These are phyloP conservation scores for Didymosphaeria variabile DNA, from an alignment of 2,329 filamentous ascomycete genomes.

Conservation along the genomic window DNA sequence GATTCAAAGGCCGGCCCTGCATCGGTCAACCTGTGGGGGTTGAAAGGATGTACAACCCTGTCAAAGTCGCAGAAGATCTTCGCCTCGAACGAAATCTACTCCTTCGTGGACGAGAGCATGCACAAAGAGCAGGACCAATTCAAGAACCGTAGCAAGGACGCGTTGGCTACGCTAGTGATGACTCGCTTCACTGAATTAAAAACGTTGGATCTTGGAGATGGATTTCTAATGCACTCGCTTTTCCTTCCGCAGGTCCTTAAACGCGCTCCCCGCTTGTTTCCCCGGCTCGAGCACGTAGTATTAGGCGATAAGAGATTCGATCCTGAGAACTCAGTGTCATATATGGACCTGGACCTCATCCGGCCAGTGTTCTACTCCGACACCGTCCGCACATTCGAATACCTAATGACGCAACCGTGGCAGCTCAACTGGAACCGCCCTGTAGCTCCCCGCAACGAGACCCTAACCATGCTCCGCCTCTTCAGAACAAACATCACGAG, in stretches of 20 bases:
- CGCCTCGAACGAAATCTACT: slow-evolving; percentile 32
- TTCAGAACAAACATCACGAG: slow-evolving; percentile 36
- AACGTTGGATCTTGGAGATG: slow-evolving; percentile 32
- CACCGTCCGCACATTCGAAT: slow-evolving; percentile 30
- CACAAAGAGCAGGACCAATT: slow-evolving; percentile 31
- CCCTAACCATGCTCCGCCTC: slow-evolving; percentile 28
- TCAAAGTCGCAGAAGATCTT: slow-evolving; percentile 29
- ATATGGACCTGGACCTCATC: slow-evolving; percentile 36
- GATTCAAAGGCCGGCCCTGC: slow-evolving; percentile 15
- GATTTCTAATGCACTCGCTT: slow-evolving; percentile 36
- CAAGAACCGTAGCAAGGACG: slow-evolving; percentile 31
- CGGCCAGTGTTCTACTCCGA: slow-evolving; percentile 35
- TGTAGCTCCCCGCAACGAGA: slow-evolving; percentile 24
- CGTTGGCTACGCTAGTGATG: slow-evolving; percentile 31
- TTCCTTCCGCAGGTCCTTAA: slow-evolving; percentile 37
- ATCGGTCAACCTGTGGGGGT: slow-evolving; percentile 31
- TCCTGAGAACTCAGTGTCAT: slow-evolving; percentile 25
- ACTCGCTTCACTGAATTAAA: slow-evolving; percentile 29
- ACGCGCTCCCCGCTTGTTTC: slow-evolving; percentile 31
- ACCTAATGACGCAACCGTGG: slow-evolving; percentile 36
- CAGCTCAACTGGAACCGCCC: slow-evolving; percentile 30
- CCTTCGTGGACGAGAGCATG: slow-evolving; percentile 34
- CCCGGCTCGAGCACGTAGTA: slow-evolving; percentile 26
- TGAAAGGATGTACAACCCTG: slow-evolving; percentile 28
- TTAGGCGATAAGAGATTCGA: slow-evolving; percentile 29